These are phyloP conservation scores for Hymenoscyphus linearis DNA, from an alignment of 2,329 filamentous ascomycete species.

Conservation along the genomic window DNA sequence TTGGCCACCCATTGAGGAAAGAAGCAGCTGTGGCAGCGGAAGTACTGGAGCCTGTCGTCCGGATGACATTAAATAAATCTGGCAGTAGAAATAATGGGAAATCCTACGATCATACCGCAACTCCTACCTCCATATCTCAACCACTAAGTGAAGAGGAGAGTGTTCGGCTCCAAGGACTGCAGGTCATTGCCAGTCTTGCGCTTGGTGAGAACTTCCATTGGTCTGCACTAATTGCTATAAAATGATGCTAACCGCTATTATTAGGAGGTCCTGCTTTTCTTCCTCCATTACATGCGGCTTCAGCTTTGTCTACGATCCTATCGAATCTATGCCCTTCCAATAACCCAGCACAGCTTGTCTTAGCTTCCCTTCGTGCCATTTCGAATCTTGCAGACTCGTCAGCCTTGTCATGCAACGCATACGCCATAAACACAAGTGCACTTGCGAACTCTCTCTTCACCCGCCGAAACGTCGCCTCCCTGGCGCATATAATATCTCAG, in stretches of 20 bases:
- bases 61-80: slow-evolving; percentile 41
- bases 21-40: slow-evolving; percentile 70
- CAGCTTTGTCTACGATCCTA: slow-evolving; percentile 64
- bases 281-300: slow-evolving; percentile 63
- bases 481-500: slow-evolving; percentile 62
- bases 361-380: slow-evolving; percentile 70
- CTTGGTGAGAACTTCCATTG: slow-evolving; percentile 54
- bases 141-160: slow-evolving; percentile 58
- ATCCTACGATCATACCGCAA: slow-evolving; percentile 41
- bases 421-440: slow-evolving; percentile 42
- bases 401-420: slow-evolving; percentile 46
- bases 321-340: slow-evolving; percentile 61
- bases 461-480: slow-evolving; percentile 52
- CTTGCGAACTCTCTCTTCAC: slow-evolving; percentile 63
- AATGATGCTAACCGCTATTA: slow-evolving; percentile 10
- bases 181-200: slow-evolving; percentile 80
- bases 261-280: slow-evolving; percentile 77
- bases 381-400: slow-evolving; percentile 66
- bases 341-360: slow-evolving; percentile 60
- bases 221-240: neutral
- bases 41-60: slow-evolving; percentile 56
- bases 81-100: slow-evolving; percentile 40
- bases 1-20: slow-evolving; percentile 85
- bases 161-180: slow-evolving; percentile 70
- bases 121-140: slow-evolving; percentile 7